Evolutionary conservation across 306 rosid species (phyloP).

Genomic region (Rubus parviflorus): DNA sequence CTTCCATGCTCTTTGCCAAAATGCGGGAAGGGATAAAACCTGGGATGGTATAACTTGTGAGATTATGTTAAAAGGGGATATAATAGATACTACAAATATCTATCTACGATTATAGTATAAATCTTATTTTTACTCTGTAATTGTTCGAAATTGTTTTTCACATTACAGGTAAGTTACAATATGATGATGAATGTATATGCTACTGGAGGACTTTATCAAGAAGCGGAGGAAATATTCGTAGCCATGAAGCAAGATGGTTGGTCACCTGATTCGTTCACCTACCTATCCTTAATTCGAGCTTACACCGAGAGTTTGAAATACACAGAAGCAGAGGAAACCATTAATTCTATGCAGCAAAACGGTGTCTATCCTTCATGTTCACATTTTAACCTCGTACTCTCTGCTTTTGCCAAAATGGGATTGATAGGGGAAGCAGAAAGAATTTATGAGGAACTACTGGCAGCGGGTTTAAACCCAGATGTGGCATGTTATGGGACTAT

Average conservation of each 20-base stretch:
- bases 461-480: slow-evolving; percentile 65
- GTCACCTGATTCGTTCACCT: slow-evolving; percentile 68
- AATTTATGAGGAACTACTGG: slow-evolving; percentile 48
- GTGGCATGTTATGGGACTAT: slow-evolving; percentile 55
- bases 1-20: slow-evolving; percentile 61
- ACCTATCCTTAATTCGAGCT: slow-evolving; percentile 72
- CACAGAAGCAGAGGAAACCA: slow-evolving; percentile 64
- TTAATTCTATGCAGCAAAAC: slow-evolving; percentile 54
- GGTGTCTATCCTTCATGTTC: slow-evolving; percentile 68
- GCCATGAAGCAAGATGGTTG: slow-evolving; percentile 64
- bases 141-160: slow-evolving; percentile 8
- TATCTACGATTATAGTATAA: background rate
- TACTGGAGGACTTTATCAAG: slow-evolving; percentile 58
- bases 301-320: slow-evolving; percentile 59
- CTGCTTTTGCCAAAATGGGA: slow-evolving; percentile 63
- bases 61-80: background rate
- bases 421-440: slow-evolving; percentile 66
- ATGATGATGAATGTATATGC: slow-evolving; percentile 86
- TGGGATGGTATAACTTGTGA: slow-evolving; percentile 55
- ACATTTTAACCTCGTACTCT: slow-evolving; percentile 64
- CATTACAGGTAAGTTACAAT: slow-evolving; percentile 74
- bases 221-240: slow-evolving; percentile 59
- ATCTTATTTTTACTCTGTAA: background rate
- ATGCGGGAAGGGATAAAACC: slow-evolving; percentile 85
- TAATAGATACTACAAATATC: background rate